phyloP scores from a whole-genome alignment of 2,329 filamentous ascomycete species.

The Colletotrichum limetticola region DNA sequence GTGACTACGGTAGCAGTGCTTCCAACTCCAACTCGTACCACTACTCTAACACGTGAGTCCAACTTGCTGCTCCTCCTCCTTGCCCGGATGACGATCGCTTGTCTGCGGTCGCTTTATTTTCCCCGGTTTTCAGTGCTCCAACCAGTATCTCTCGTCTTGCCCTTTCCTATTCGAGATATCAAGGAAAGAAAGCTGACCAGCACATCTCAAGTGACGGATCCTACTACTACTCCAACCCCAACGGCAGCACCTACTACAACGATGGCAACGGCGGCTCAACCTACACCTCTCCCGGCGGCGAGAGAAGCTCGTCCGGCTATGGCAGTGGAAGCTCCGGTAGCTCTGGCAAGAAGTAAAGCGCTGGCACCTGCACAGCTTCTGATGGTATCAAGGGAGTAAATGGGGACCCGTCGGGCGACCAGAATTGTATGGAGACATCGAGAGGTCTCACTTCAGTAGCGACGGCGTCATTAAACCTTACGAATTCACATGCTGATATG shows the following conservation, averaged over 20 bases:
- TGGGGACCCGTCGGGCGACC: no score
- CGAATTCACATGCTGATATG: no score
- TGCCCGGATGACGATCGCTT: no score
- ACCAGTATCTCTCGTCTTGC: no score
- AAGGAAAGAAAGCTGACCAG: neutral
- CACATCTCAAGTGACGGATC: conserved; percentile 64
- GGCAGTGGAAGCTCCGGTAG: conserved; percentile 26
- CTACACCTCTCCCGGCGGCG: conserved; percentile 68
- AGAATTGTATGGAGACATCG: no score
- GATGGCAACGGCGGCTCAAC: conserved; percentile 65
- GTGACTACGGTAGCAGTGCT: conserved; percentile 69
- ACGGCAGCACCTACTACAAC: conserved; percentile 77
- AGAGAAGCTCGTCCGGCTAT: conserved; percentile 39
- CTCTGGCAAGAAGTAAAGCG: conserved; percentile 25
- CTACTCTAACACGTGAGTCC: conserved; percentile 70
- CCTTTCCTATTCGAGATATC: neutral
- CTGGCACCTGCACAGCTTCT: no score
- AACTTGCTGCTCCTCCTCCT: neutral
- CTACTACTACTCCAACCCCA: conserved; percentile 79
- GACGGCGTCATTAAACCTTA: no score
- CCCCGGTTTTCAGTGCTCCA: no score
- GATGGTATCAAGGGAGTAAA: no score
- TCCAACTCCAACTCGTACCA: conserved; percentile 71
- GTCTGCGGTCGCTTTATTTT: neutral
- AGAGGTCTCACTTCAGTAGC: no score